phyloP scores from a whole-genome alignment of 768 basidiomycete species.

The Dictyophora rubrovolvata region DNA sequence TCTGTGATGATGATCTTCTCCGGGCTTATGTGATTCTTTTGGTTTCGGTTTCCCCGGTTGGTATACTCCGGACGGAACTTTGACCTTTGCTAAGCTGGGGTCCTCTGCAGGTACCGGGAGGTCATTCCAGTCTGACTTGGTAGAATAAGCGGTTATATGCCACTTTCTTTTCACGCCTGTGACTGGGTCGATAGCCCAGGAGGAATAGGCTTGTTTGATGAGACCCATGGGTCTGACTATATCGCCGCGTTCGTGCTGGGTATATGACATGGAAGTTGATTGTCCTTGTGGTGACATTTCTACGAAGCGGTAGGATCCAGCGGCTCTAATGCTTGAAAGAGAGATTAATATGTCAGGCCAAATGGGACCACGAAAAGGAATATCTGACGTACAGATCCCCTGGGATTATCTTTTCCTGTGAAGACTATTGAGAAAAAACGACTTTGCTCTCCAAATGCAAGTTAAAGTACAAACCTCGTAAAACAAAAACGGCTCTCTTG shows the following conservation, averaged over 20 bases:
- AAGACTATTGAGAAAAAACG: background rate
- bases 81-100: conserved; percentile 31
- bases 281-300: conserved; percentile 42
- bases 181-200: conserved; percentile 40
- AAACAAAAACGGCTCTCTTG: conserved; percentile 62
- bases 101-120: conserved; percentile 41
- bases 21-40: conserved; percentile 21
- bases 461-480: conserved; percentile 34
- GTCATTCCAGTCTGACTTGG: conserved; percentile 35
- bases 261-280: conserved; percentile 41
- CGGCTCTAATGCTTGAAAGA: background rate
- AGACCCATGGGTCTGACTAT: conserved; percentile 41
- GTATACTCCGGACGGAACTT: conserved; percentile 39
- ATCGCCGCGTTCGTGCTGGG: conserved; percentile 47
- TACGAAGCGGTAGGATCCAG: conserved; percentile 39
- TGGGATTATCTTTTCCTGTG: conserved; percentile 3
- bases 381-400: conserved; percentile 3
- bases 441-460: background rate
- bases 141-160: conserved; percentile 54
- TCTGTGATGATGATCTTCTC: conserved; percentile 13
- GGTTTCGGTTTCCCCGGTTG: conserved; percentile 34
- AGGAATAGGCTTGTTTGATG: conserved; percentile 66
- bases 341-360: background rate
- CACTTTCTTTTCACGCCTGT: conserved; percentile 47
- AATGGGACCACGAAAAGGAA: background rate